Base-by-base conservation (phyloP, 2,329 filamentous ascomycete genomes). In the Didymella arachidicola region DNA sequence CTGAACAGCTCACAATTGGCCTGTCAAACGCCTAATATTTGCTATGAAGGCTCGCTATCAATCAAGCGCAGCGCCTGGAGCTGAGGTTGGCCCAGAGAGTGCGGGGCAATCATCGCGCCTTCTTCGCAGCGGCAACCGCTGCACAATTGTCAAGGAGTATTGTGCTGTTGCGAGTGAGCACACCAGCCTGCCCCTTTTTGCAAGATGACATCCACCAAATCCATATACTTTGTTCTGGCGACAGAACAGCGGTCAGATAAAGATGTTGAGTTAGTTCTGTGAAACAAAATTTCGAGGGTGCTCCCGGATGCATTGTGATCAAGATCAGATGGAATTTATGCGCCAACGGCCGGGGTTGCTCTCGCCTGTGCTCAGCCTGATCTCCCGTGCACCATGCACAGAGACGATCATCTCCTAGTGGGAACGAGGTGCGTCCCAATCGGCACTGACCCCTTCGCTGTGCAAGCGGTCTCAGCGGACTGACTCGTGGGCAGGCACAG, bases 261-360 rank as follows among this genome's bases (percentile, higher is more conserved):
- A 54, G 32, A 59, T 46, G 29, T 42, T 34, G 41, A 32, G 8
- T 12, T 47, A 32, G 34, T 27, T 56, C 32, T 25, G 45, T 59
- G 62, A 63, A 62, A 68, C 66, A 32, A 25, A 25, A n/a, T 12
- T 52, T 65, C 34, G 60, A 57, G 60, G 60, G 52, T 66, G 49
- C 53, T 49, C 59, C 62, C 56, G 49, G 61, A 19, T 19, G 36
- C 36, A 39, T 39, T 19, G 8, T 39, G 36, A 19, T 47, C 47
- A 48, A 46, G 43, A 42, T 32, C 49, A 60, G 38, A 68, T 57
- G 55, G 57, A 52, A 56, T 41, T 46, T 32, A 66, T 64, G 65
- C 62, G 56, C 49, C 42, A 41, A 8, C 25, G 41, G 30, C 38
- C 30, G 41, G 53, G 39, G 54, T 63, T 22, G 48, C 44, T 47